A percentile compares a stretch with the other conserved stretches of the same genome.
Conservation (phyloP, 371 early-diverging fungal genomes). For the Lichtheimia corymbifera region DNA sequence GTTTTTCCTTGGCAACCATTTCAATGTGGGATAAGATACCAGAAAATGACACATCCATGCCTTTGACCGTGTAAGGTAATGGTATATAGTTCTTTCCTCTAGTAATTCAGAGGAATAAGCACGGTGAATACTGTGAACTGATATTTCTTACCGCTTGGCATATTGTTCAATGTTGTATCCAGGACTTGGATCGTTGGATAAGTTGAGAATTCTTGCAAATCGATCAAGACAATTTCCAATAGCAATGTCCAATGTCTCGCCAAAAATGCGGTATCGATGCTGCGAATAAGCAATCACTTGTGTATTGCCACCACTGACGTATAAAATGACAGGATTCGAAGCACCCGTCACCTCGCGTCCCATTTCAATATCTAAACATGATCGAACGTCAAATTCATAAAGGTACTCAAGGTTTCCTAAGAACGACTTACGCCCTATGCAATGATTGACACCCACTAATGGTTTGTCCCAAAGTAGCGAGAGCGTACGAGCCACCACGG, state of each 20-base stretch:
- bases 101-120: neutral
- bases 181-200: slow-evolving; percentile 98
- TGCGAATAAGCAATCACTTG: slow-evolving; percentile 99
- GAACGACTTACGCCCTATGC: slow-evolving; percentile 85
- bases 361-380: slow-evolving; percentile 96
- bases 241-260: slow-evolving; percentile 99
- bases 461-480: slow-evolving; percentile 93
- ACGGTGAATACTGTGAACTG: neutral
- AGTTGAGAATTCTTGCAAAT: slow-evolving; percentile 91
- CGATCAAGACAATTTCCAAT: slow-evolving; percentile 99
- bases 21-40: slow-evolving; percentile 95
- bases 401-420: too few relatives aligned
- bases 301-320: slow-evolving; percentile 99
- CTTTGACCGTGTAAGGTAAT: slow-evolving; percentile 98
- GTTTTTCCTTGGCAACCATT: slow-evolving; percentile 67
- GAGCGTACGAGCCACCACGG: slow-evolving; percentile 95
- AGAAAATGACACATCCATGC: slow-evolving; percentile 99
- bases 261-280: slow-evolving; percentile 96
- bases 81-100: slow-evolving; percentile 88
- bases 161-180: slow-evolving; percentile 98
- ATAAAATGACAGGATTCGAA: slow-evolving; percentile 95
- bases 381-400: too few relatives aligned
- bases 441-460: slow-evolving; percentile 98
- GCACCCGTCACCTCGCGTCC: slow-evolving; percentile 98
- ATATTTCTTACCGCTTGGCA: slow-evolving; percentile 75